These are phyloP conservation scores for Ustilago curta DNA, from an alignment of 1,284 basidiomycete species.

Conservation along the genomic window DNA sequence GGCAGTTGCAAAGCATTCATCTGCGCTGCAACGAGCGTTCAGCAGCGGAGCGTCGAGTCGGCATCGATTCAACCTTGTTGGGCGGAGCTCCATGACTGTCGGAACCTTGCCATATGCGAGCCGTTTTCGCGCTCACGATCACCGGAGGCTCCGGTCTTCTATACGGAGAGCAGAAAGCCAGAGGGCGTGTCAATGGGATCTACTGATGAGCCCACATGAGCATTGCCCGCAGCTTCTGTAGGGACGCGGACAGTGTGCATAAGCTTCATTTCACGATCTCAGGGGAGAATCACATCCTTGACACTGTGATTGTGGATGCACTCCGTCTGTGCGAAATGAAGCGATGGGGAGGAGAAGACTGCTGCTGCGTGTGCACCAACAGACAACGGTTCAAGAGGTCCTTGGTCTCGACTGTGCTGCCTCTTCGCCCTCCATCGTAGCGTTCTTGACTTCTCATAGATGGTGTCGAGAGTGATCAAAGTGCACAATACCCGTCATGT, in stretches of 20 bases:
- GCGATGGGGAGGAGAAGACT: neutral
- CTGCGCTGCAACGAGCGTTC: neutral
- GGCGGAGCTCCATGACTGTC: neutral
- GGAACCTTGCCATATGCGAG: neutral
- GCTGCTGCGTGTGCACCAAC: neutral
- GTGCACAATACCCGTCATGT: constrained; percentile 11
- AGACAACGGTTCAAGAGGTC: neutral
- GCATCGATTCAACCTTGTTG: neutral
- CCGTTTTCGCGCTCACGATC: constrained; percentile 2
- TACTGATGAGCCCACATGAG: neutral
- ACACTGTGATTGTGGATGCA: neutral
- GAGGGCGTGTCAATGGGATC: neutral
- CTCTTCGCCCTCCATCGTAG: neutral
- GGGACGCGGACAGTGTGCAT: neutral
- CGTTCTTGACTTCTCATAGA: neutral
- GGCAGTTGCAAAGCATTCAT: constrained; percentile 1
- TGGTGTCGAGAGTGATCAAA: neutral
- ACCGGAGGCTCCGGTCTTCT: neutral
- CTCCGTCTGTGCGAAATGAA: constrained; percentile 8
- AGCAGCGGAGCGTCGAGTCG: neutral
- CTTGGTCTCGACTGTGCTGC: neutral
- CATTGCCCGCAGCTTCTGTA: neutral
- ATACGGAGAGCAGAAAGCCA: neutral
- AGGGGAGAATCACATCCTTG: neutral
- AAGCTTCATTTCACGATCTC: constrained; percentile 3